A percentile compares a stretch with the other conserved stretches of the same genome.
Evolutionary conservation across 345 rosid species (phyloP).

Genomic region (Corchorus olitorius): DNA sequence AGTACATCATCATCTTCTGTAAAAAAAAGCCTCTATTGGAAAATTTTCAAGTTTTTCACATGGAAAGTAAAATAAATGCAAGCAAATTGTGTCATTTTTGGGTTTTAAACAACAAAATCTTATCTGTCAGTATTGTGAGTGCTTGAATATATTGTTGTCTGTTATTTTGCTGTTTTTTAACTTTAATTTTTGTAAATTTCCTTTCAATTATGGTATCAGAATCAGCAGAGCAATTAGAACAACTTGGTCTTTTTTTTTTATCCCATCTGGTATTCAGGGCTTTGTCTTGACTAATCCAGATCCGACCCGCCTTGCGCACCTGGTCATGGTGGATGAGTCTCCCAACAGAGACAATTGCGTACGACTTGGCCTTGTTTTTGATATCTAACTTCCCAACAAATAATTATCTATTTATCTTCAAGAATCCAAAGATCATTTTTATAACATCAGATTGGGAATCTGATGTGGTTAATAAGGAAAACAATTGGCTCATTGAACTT

Average conservation of each 20-base stretch:
- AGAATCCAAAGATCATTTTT: constrained; percentile 9
- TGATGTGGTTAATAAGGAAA: constrained; percentile 1
- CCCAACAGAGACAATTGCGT: no score
- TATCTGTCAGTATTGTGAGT: neutral
- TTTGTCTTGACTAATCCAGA: no score
- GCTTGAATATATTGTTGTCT: neutral
- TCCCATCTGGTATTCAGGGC: no score
- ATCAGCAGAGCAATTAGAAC: neutral
- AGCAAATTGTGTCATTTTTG: neutral
- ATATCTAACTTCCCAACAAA: neutral
- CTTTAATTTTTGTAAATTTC: neutral
- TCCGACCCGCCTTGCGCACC: no score
- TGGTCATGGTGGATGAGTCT: no score
- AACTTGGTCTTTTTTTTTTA: neutral
- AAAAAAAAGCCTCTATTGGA: neutral
- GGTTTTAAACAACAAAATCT: neutral
- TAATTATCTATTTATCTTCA: no score
- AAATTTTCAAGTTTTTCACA: neutral
- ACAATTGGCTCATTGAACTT: neutral
- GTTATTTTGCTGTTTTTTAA: neutral
- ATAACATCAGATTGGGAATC: neutral
- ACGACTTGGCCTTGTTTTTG: neutral
- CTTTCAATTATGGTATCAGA: neutral
- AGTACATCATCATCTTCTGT: neutral
- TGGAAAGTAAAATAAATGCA: neutral